These are phyloP conservation scores for Olyra latifolia DNA, from an alignment of 176 grass and related monocot genomes.

Conservation along the genomic window DNA sequence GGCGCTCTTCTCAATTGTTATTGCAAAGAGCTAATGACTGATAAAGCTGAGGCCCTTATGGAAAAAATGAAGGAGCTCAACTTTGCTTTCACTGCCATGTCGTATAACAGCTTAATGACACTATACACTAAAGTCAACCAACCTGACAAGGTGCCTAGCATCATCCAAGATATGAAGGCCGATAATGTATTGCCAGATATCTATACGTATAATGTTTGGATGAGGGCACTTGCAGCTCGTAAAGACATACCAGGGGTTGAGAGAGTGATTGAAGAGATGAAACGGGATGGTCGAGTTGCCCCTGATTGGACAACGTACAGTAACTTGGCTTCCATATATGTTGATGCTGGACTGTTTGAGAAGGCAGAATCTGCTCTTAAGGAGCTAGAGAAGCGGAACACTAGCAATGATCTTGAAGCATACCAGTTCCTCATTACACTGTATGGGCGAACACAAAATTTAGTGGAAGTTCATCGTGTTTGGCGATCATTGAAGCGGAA, in stretches of 20 bases:
- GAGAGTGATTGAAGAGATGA: conserved; percentile 95
- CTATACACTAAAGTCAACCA: conserved; percentile 72
- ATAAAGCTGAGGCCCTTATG: conserved; percentile 76
- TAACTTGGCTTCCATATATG: conserved; percentile 93
- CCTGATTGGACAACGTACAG: conserved; percentile 99
- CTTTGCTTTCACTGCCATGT: conserved; percentile 82
- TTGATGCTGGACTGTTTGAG: conserved; percentile 64
- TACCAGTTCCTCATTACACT: conserved; percentile 96
- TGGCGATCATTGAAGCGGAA: conserved; percentile 79
- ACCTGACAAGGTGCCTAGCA: conserved; percentile 58
- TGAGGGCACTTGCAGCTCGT: conserved; percentile 70
- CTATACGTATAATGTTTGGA: conserved; percentile 96
- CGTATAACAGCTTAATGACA: conserved; percentile 94
- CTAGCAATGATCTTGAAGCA: conserved; percentile 57
- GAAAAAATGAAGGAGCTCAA: conserved; percentile 88
- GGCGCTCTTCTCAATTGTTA: conserved; percentile 91
- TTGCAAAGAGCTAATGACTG: conserved; percentile 68
- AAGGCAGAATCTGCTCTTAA: conserved; percentile 86
- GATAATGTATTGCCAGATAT: conserved; percentile 77
- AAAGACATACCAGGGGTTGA: conserved; percentile 78
- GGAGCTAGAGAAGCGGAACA: conserved; percentile 83
- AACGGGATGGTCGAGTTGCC: conserved; percentile 76
- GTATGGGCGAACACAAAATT: conserved; percentile 76
- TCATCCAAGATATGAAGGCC: conserved; percentile 90
- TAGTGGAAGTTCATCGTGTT: conserved; percentile 80